These are phyloP conservation scores for Aurifilum marmelostoma DNA, from an alignment of 2,329 filamentous ascomycete genomes.

Conservation along the genomic window DNA sequence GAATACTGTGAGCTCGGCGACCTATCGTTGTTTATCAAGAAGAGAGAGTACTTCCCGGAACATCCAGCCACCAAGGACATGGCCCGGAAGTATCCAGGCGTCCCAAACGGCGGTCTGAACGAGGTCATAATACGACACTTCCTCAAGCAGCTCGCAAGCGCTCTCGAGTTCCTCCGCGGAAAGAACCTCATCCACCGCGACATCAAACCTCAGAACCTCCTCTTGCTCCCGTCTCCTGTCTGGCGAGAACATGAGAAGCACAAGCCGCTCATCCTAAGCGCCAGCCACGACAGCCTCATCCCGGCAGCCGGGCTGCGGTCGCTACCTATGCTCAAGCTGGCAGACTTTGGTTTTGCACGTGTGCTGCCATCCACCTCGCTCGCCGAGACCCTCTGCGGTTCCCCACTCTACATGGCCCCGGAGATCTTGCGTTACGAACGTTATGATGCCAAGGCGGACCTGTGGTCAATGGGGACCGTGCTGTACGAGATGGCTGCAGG, in stretches of 20 bases:
- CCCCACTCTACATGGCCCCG: constrained; percentile 96
- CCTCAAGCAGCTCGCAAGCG: constrained; percentile 90
- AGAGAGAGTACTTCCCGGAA: constrained; percentile 53
- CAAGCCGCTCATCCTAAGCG: constrained; percentile 71
- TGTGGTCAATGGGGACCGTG: constrained; percentile 97
- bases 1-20: constrained; percentile 97
- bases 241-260: constrained; percentile 67
- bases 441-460: constrained; percentile 93
- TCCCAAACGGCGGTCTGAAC: constrained; percentile 87
- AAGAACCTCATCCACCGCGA: constrained; percentile 93
- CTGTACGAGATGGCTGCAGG: constrained; percentile 94
- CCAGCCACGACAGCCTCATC: constrained; percentile 78
- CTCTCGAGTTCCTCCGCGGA: constrained; percentile 82
- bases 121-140: constrained; percentile 98
- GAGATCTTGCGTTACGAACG: constrained; percentile 97
- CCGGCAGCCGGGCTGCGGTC: constrained; percentile 81
- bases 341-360: constrained; percentile 97
- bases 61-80: constrained; percentile 60
- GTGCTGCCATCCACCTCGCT: constrained; percentile 88
- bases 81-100: constrained; percentile 80
- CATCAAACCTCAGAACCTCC: constrained; percentile 94
- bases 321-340: constrained; percentile 94
- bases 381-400: constrained; percentile 94
- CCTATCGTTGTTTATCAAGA: constrained; percentile 90
- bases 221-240: constrained; percentile 80